Evolutionary conservation across 225 moss, liverwort and hornwort genomes (phyloP), one percentile per base, ranked within the genome.

Genomic region (Straminergon stramineum): DNA sequence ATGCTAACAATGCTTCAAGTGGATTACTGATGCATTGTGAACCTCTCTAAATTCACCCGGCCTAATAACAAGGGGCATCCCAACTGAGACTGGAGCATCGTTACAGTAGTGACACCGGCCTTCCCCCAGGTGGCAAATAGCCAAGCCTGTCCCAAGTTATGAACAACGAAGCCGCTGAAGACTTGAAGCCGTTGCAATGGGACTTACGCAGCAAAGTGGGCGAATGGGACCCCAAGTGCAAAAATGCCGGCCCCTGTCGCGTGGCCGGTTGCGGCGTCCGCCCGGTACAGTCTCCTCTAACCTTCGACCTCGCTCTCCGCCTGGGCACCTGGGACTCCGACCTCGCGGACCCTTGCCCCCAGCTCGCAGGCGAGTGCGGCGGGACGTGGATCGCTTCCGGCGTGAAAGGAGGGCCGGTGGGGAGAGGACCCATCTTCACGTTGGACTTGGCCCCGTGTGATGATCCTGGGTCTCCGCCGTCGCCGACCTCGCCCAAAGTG

Each of bases 201-300:
- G 94, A 94, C 86, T 71, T 92, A 31, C 87, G 93, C 35, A 86
- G 56, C 75, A 94, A 93, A 88, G 92, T 94, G 28, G 93, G 93
- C n/a, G 94, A 91, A 78, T 93, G 93, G 94, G 94, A 94, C 60
- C 94, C 94, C 30, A 92, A 93, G 88, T 94, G 93, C 88, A 93
- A 91, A 60, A 61, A 90, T 5, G 93, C 93, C 52, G 94, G 94
- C 23, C 94, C 93, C 9, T 94, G 94, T 84, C 90, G 89, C 64
- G 94, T 93, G 51, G 89, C 89, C 7, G 70, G 85, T 11, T 91
- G 90, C 52, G 92, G 92, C 21, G 64, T 58, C 61, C 93, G 94
- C 3, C 89, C 91, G 1, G 65, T 91, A 7, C 92, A 92, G 13
- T 88, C 92, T 13, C 92, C 94, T 18, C 93, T 92, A 17, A 93